phyloP scores from a whole-genome alignment of 2,329 filamentous ascomycete genomes.

The Camillea tinctor region DNA sequence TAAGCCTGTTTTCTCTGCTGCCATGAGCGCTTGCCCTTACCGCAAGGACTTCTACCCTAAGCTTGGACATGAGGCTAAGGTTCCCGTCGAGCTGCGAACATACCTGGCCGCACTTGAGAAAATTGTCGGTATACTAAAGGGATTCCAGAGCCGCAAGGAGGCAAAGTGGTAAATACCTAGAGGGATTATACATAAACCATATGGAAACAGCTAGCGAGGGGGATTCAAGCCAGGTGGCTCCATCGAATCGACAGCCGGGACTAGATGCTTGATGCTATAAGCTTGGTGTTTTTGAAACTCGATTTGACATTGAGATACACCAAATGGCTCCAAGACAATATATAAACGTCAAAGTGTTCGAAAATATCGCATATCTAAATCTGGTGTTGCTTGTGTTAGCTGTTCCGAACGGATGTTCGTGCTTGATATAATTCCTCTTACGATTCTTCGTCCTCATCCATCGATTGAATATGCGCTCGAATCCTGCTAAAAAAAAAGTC shows the following conservation, averaged over 20 bases:
- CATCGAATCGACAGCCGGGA: not conserved
- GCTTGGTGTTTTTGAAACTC: not conserved
- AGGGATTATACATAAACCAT: not conserved
- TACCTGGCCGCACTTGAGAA: slow-evolving; percentile 80
- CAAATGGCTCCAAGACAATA: not conserved
- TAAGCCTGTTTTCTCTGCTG: slow-evolving; percentile 88
- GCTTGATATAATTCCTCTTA: too few relatives aligned
- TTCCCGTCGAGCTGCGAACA: slow-evolving; percentile 60
- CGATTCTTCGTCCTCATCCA: not conserved
- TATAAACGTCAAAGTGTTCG: not conserved
- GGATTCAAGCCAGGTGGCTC: not conserved
- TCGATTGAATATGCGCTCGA: too few relatives aligned
- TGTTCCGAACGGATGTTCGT: not conserved
- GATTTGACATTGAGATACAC: not conserved
- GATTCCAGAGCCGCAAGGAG: slow-evolving; percentile 54
- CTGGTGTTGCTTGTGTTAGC: not conserved
- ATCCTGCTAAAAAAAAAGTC: too few relatives aligned
- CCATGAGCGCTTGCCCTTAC: slow-evolving; percentile 92
- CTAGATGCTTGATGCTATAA: not conserved
- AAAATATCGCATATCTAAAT: not conserved
- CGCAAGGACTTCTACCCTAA: slow-evolving; percentile 90
- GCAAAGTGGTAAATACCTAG: slow-evolving; percentile 51
- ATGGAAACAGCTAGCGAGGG: not conserved
- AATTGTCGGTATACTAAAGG: slow-evolving; percentile 72
- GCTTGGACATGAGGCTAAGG: slow-evolving; percentile 68